phyloP scores from a whole-genome alignment of 768 basidiomycete species.

The Hygrophorus russula region DNA sequence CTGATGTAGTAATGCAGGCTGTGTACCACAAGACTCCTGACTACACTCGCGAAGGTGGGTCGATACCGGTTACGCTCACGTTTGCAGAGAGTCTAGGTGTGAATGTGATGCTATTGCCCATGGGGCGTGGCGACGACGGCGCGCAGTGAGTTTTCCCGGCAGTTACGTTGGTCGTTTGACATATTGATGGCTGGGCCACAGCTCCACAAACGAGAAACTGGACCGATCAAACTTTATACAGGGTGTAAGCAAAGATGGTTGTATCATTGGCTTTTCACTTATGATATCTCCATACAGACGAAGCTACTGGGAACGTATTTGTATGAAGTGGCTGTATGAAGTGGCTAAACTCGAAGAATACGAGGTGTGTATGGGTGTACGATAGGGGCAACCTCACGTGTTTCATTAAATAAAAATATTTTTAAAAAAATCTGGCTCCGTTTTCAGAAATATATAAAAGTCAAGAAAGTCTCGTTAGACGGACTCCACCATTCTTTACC shows the following conservation, averaged over 20 bases:
- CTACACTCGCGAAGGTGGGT: conserved; percentile 85
- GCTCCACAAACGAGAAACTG: conserved; percentile 92
- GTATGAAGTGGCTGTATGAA: conserved; percentile 59
- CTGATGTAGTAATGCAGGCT: conserved; percentile 17
- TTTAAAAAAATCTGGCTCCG: no score
- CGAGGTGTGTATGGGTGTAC: no score
- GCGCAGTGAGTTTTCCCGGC: conserved; percentile 61
- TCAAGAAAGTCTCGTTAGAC: no score
- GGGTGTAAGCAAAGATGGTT: conserved; percentile 41
- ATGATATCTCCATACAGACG: conserved; percentile 29
- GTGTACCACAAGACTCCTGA: conserved; percentile 72
- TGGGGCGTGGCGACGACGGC: conserved; percentile 92
- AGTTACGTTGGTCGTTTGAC: background rate
- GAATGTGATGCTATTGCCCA: conserved; percentile 83
- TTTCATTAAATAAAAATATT: no score
- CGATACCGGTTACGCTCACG: conserved; percentile 87
- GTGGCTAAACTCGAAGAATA: no score
- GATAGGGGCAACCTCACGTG: no score
- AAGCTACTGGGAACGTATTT: conserved; percentile 76
- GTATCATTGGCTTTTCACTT: no score
- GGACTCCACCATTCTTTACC: no score
- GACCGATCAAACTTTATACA: conserved; percentile 84
- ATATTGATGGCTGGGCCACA: conserved; percentile 14
- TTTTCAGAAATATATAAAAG: no score
- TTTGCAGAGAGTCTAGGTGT: conserved; percentile 83